Base-by-base conservation (phyloP, 805 yeast genomes). In the Wickerhamomyces tratensis region DNA sequence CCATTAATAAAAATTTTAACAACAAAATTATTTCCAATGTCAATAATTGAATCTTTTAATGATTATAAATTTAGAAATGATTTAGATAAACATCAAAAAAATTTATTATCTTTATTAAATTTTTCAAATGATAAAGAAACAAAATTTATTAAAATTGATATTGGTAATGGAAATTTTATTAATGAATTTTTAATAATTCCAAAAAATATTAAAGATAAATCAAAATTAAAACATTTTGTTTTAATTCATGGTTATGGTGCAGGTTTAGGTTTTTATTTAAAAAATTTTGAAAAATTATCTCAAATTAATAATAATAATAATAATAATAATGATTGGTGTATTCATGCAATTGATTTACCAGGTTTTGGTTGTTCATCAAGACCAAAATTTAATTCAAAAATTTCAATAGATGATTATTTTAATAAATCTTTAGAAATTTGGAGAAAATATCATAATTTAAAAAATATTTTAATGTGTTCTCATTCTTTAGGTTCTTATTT, bases 161-260 rank as follows among this genome's bases (percentile, higher is more conserved):
- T 67, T 56, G 53, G 69, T 57, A 71, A 59, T 60, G 46, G 77
- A n/a, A 72, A 53, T 58, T 76, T 64, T 51, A 80, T 89, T 44
- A 91, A 89, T 62, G 98, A 91, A 62, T 78, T 88, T 45, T 72
- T 66, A 46, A 73, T 89, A 31, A 65, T 65, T 37, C 76, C 80
- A 47, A 69, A 69, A 44, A 20, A 20, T 20, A 64, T 64, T 39
- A 65, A 66, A 33, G 58, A 58, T 40, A 44, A 33, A 35, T 47
- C 42, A 35, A 33, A 36, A 9, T 42, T 59, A 40, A 64, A 64
- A 50, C 74, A 83, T 59, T 60, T 88, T 25, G 86, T 93, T 0
- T 65, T 91, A 41, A 68, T 91, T 11, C 98, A 91, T 61, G 98
- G 98, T 0, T 91, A 91, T 56, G 98, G 96, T 4, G 97, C 98